Percentiles rank a stretch among this genome's conserved stretches.
Evolutionary conservation across 495 filamentous ascomycete species (phyloP).

Genomic region (Immersiella caudata): DNA sequence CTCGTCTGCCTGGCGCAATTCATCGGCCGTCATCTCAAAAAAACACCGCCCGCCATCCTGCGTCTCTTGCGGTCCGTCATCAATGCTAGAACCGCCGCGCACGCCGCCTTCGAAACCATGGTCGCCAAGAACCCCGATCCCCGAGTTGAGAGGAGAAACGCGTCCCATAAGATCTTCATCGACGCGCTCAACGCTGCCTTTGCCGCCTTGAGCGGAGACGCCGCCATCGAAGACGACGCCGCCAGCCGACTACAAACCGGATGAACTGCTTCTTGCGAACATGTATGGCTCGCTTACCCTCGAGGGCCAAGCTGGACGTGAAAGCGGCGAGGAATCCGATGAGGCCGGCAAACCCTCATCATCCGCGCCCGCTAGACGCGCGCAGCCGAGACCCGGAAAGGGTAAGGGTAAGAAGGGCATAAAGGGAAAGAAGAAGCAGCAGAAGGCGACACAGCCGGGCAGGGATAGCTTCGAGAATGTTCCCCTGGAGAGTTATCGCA

Average conservation of each 20-base stretch:
- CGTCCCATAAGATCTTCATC: constrained; percentile 46
- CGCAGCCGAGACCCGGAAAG: constrained; percentile 38
- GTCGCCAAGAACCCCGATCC: constrained; percentile 38
- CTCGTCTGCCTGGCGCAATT: constrained; percentile 40
- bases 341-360: not conserved
- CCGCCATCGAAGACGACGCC: constrained; percentile 26
- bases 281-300: constrained; percentile 36
- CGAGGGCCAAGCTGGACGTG: constrained; percentile 22
- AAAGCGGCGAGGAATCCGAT: constrained; percentile 19
- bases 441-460: not conserved
- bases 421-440: constrained; percentile 27
- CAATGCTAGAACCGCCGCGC: constrained; percentile 26
- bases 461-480: constrained; percentile 9
- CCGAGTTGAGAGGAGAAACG: constrained; percentile 43
- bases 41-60: constrained; percentile 32
- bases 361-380: constrained; percentile 22
- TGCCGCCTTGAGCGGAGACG: constrained; percentile 37
- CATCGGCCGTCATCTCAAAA: constrained; percentile 37
- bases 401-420: constrained; percentile 49
- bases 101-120: constrained; percentile 36
- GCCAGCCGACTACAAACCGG: constrained; percentile 24
- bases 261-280: constrained; percentile 38
- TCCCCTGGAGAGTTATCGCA: constrained; percentile 49
- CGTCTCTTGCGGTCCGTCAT: constrained; percentile 40
- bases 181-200: constrained; percentile 42